phyloP scores from a whole-genome alignment of 2,329 filamentous ascomycete species.

The Penicillium janthinellum region DNA sequence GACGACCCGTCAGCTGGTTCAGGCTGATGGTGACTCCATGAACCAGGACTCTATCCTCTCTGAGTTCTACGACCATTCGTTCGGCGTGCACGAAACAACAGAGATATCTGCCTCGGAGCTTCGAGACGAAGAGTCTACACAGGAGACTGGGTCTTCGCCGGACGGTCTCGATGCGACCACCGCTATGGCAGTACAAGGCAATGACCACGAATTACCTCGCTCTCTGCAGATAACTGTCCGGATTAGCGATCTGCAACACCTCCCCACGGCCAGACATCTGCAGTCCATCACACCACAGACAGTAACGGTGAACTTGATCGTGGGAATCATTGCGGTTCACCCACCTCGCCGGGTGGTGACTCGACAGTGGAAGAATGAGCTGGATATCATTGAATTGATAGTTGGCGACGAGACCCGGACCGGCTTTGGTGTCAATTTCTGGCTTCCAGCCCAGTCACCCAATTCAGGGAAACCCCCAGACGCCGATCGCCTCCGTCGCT shows the following conservation, averaged over 20 bases:
- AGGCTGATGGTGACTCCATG: slow-evolving; percentile 13
- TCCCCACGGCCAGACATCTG: slow-evolving; percentile 70
- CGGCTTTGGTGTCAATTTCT: slow-evolving; percentile 81
- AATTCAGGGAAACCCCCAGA: slow-evolving; percentile 18
- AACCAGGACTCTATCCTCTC: slow-evolving; percentile 49
- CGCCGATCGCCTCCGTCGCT: slow-evolving; percentile 42
- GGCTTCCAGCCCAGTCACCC: slow-evolving; percentile 59
- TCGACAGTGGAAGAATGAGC: slow-evolving; percentile 51
- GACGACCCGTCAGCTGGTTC: slow-evolving; percentile 32
- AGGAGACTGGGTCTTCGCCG: slow-evolving; percentile 29
- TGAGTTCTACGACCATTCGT: slow-evolving; percentile 77
- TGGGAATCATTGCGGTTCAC: slow-evolving; percentile 72
- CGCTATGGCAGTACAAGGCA: slow-evolving; percentile 4
- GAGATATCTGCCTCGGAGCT: slow-evolving; percentile 29
- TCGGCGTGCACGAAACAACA: slow-evolving; percentile 66
- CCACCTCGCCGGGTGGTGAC: slow-evolving; percentile 69
- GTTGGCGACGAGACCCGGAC: slow-evolving; percentile 84
- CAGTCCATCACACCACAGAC: slow-evolving; percentile 73
- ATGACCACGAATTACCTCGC: slow-evolving; percentile 14
- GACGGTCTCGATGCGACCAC: slow-evolving; percentile 22
- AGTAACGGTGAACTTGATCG: slow-evolving; percentile 79
- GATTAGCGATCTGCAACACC: slow-evolving; percentile 66
- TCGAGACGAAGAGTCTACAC: slow-evolving; percentile 23
- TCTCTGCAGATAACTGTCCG: slow-evolving; percentile 44
- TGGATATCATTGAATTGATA: slow-evolving; percentile 73